Evolutionary conservation across 768 basidiomycete species (phyloP), one percentile per base, ranked within the genome.

Genomic region (Chlorophyllum brunneum): DNA sequence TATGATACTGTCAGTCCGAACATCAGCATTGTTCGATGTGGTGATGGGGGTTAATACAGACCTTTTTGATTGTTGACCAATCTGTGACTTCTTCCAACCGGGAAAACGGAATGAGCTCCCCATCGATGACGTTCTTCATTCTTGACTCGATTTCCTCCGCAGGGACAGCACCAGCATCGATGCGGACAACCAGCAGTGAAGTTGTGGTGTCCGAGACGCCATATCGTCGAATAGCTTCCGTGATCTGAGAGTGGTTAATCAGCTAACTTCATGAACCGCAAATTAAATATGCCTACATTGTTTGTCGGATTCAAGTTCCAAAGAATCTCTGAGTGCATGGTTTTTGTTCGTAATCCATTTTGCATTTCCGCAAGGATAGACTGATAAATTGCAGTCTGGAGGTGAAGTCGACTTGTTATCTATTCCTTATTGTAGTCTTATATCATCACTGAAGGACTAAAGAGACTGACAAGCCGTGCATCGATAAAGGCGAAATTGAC

Each of bases 401-500:
- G 70, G 60, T 95, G 94, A 38, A 85, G 63, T 3, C 76, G 65
- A 51, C 92, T 94, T 0, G 89, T 87, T 39, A 98, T 83, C 95
- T 97, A 61, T 37, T 22, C 9, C 3, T 4, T 22, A 29, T n/a
- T 38, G 37, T 1, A 48, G 56, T 54, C 34, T 36, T 40, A 2
- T 4, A 42, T 22, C 22, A 16, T n/a, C 11, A 10, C 39, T 6
- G 6, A 38, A 48, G 36, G 55, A 57, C 37, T 47, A 56, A 47
- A 33, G 27, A 23, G 44, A 68, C 88, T 55, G 56, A 95, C 93
- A 62, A 92, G 78, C 30, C 74, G 75, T 18, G 90, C 92, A 64
- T 98, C 88, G 62, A 98, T 74, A 67, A 98, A 98, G 0, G 89
- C 88, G 69, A 90, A 97, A 61, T 94, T 91, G 59, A 97, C 79